Evolutionary conservation across 129 eudicot genomes (phyloP), one percentile per base, ranked within the genome.

Genomic region (Solidago caesia): DNA sequence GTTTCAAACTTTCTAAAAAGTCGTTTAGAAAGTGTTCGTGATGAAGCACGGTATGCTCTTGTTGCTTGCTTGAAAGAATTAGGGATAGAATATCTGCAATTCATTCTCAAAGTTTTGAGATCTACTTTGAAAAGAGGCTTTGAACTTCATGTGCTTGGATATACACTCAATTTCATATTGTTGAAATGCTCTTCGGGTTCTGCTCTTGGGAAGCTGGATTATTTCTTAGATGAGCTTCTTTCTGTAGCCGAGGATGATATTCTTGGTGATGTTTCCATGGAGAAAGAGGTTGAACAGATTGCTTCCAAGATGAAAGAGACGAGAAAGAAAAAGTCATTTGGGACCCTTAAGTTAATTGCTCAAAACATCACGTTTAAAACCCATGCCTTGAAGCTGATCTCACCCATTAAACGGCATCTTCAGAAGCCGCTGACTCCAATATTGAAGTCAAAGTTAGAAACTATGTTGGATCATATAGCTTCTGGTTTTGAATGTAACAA

Each of bases 221-320:
- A 83, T 80, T 93, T 97, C 73, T 71, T 93, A 6, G 86, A 81
- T 8, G 98, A 93, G 21, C 88, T 93, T 73, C 91, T 93, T 10
- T 81, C 85, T 42, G 82, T 90, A 29, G 85, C 82, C 33, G 91
- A 81, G 67, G 86, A 82, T 68, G 98, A 93, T 77, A 86, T 93
- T 44, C 90, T 93, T 64, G 96, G 97, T 25, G 96, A 82, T 70
- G 98, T 93, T 78, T 89, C 98, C 0, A 92, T 88, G 64, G 89
- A 93, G 77, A 93, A 93, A 72, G 98, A 93, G 14, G 97, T 90
- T 46, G 98, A 93, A 8, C 83, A 86, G 84, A 85, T 93, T 83
- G 98, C 98, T 86, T 93, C 97, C 7, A 93, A 93, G 80, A 93
- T 93, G 98, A 93, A 93, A 80, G 98, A 93, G 77, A 93, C 96